phyloP scores from a whole-genome alignment of 805 yeast genomes.

The Sugiyamaella qingdaonensis region DNA sequence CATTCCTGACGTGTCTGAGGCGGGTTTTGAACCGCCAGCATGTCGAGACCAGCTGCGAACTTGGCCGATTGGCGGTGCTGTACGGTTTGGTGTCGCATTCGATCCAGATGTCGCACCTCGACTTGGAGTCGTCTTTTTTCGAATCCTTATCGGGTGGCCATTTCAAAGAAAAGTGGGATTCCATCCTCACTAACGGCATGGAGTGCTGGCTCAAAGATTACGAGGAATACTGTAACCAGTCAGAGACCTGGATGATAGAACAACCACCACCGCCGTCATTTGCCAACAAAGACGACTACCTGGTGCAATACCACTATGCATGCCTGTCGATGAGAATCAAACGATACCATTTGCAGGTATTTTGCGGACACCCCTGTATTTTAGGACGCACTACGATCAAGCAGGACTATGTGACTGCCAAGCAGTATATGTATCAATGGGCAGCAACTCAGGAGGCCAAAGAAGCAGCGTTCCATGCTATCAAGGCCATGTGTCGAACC shows the following conservation, averaged over 20 bases:
- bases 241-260: not conserved
- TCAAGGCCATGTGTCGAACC: slow-evolving; percentile 54
- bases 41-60: slow-evolving; percentile 44
- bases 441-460: slow-evolving; percentile 44
- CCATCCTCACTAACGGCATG: slow-evolving; percentile 59
- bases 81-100: slow-evolving; percentile 63
- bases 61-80: slow-evolving; percentile 62
- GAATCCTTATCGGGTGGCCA: slow-evolving; percentile 7
- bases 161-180: slow-evolving; percentile 57
- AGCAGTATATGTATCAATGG: slow-evolving; percentile 50
- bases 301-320: slow-evolving; percentile 52
- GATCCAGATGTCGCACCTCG: slow-evolving; percentile 68
- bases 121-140: slow-evolving; percentile 41
- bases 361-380: slow-evolving; percentile 75
- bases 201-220: slow-evolving; percentile 54
- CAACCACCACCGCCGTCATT: not conserved
- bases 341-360: slow-evolving; percentile 70
- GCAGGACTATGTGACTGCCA: slow-evolving; percentile 46
- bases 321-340: slow-evolving; percentile 65
- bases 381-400: slow-evolving; percentile 60
- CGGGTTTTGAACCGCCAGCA: slow-evolving; percentile 50
- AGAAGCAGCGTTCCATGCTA: slow-evolving; percentile 53
- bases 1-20: slow-evolving; percentile 55
- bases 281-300: not conserved
- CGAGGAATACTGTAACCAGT: slow-evolving; percentile 1